Base-by-base conservation (phyloP, 805 yeast genomes). In the Priceomyces medius region DNA sequence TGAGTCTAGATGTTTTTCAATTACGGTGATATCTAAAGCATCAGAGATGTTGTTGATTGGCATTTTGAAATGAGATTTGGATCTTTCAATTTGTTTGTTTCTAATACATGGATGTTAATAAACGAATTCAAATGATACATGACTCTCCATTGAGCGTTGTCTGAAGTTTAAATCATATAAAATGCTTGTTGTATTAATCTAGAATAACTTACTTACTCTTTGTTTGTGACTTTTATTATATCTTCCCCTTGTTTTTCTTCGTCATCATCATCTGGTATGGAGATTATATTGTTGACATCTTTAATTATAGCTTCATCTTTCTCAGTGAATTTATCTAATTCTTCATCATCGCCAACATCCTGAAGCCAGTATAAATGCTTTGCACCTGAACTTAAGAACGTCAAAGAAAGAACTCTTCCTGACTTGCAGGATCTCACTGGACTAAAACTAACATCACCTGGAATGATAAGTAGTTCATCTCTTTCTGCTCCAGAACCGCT, bases 391-490 rank as follows among this genome's bases (percentile, higher is more conserved):
- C 81, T 71, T 49, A 73, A 68, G 58, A 83, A 83, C 45, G 77
- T 74, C 62, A 84, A 71, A 18, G 82, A 81, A 50, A 80, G 82
- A 12, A 88, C 89, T 46, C 96, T 72, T 12, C 96, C 96, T 0
- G 88, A 77, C 32, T 66, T 75, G 61, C 95, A 85, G 20, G 86
- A 78, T 38, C 71, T 61, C 33, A 86, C 79, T 41, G 78, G 85
- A 47, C 77, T 76, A 80, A 89, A 86, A 32, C 83, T 78, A 39
- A 85, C 91, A 55, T 88, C 96, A 1, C 95, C 95, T 0, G 95
- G 93, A 50, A 88, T 81, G 32, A 88, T 77, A 49, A 87, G 68
- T 44, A 86, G 70, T 48, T 83, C 89, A 41, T 80, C 85, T 34
- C 69, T 70, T 42, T 74, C 79, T 7, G 68, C 50, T 18, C 73